Percentiles rank a stretch among this genome's conserved stretches.
These are phyloP conservation scores for Fraxinus albicans DNA, from an alignment of 305 asterid species.

Conservation along the genomic window DNA sequence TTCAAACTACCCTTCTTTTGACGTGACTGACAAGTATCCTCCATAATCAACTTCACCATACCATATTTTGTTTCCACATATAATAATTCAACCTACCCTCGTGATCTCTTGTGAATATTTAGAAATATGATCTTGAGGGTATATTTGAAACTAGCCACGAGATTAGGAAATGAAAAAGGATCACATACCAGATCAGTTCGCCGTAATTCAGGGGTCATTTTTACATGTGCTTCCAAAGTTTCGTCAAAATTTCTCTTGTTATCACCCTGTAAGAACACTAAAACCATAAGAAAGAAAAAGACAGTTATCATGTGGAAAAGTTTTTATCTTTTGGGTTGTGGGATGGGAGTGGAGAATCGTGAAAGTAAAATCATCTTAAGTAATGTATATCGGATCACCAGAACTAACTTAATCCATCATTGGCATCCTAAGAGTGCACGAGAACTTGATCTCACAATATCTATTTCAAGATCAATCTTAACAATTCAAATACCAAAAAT, in stretches of 20 bases:
- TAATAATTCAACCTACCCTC: not conserved
- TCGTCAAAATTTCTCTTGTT: constrained; percentile 70
- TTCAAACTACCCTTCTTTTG: not conserved
- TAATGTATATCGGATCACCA: not conserved
- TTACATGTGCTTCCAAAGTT: constrained; percentile 94
- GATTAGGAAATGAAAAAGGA: constrained; percentile 8
- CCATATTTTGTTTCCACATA: not conserved
- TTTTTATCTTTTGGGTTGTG: not conserved
- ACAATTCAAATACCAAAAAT: not conserved
- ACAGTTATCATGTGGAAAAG: constrained; percentile 22
- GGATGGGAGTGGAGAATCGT: not conserved
- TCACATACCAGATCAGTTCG: constrained; percentile 88
- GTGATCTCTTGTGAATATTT: not conserved
- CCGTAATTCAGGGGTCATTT: constrained; percentile 81
- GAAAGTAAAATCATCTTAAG: not conserved
- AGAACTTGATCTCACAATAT: not conserved
- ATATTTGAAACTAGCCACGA: not conserved
- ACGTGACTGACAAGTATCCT: not conserved
- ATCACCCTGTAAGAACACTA: constrained; percentile 70
- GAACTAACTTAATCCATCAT: not conserved
- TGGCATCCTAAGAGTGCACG: constrained; percentile 1
- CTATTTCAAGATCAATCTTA: not conserved
- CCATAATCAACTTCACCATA: not conserved
- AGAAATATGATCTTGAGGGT: constrained; percentile 2
- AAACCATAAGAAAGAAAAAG: constrained; percentile 36